Evolutionary conservation across 1,139 yeast genomes (phyloP), one percentile per base, ranked within the genome.

Genomic region (Torulaspora globosa): DNA sequence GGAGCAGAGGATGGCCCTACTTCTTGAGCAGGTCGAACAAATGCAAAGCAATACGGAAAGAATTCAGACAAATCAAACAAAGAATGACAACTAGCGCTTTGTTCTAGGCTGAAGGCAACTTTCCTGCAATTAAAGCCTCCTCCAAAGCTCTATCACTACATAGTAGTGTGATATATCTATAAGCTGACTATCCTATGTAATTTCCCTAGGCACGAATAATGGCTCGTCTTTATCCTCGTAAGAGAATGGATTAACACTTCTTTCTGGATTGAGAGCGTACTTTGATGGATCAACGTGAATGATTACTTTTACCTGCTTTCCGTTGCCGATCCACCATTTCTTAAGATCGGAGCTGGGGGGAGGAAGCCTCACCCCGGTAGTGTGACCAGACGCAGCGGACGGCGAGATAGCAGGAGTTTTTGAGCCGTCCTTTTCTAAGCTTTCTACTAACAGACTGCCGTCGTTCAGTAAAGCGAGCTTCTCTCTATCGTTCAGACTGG

Each of bases 251-350:
- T 89, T 89, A 2, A 70, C 67, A 1, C 84, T 81, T 43, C 76
- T 67, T 19, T 70, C 65, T 0, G 96, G 95, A 59, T 92, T 92
- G 36, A 89, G 70, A 19, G 73, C 70, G 3, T 43, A 53, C 15
- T 70, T 68, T n/a, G 58, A 60, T 2, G 71, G 53, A 29, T 67
- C 67, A 8, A 69, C 63, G 30, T 66, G 63, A 7, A 68, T 50
- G 8, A 52, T 47, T 8, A 90, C 83, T 59, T 82, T 87, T 1
- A 90, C 92, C 5, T 84, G 75, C 53, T 78, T 78, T 0, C 94
- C 92, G 8, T 82, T 82, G 12, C 81, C 82, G 32, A 88, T 73
- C 98, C 98, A 92, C 98, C 98, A 92, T 65, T 88, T 87, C 28
- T 75, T 70, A 11, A 71, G 65, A 46, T 87, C 96, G 0, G 94